Percentiles rank a stretch among this genome's conserved stretches.
phyloP scores from a whole-genome alignment of 2,329 filamentous ascomycete species.

The Myriosclerotinia duriaeana region DNA sequence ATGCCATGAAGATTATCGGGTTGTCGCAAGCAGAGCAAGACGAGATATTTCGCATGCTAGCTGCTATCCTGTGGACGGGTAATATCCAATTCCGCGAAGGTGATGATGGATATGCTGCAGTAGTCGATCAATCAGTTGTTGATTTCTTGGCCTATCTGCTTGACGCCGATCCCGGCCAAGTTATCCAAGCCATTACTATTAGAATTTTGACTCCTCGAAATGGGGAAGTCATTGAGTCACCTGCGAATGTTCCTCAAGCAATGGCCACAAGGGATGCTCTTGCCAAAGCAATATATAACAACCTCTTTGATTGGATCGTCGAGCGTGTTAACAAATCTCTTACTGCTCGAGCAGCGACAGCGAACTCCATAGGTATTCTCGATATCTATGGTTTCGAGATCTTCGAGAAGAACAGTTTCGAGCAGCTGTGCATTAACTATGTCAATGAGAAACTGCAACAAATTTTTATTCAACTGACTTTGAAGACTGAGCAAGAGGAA shows the following conservation, averaged over 20 bases:
- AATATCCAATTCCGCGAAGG: slow-evolving; percentile 92
- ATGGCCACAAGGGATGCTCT: slow-evolving; percentile 84
- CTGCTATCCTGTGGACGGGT: slow-evolving; percentile 88
- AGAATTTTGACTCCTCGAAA: slow-evolving; percentile 73
- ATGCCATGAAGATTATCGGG: slow-evolving; percentile 94
- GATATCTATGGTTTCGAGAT: slow-evolving; percentile 99
- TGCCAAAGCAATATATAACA: slow-evolving; percentile 94
- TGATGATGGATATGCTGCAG: slow-evolving; percentile 81
- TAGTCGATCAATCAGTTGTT: slow-evolving; percentile 85
- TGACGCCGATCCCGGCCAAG: slow-evolving; percentile 76
- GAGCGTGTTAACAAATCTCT: slow-evolving; percentile 86
- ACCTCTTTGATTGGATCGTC: slow-evolving; percentile 98
- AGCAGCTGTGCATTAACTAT: slow-evolving; percentile 99
- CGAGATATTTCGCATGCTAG: slow-evolving; percentile 92
- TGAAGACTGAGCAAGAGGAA: slow-evolving; percentile 97
- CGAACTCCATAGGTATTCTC: slow-evolving; percentile 90
- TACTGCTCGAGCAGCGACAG: slow-evolving; percentile 70
- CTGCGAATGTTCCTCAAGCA: slow-evolving; percentile 85
- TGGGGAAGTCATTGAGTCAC: slow-evolving; percentile 68
- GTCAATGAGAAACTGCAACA: slow-evolving; percentile 99
- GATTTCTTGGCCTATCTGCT: slow-evolving; percentile 93
- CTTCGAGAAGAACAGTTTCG: slow-evolving; percentile 98
- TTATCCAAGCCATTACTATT: slow-evolving; percentile 85
- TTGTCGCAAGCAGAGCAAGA: slow-evolving; percentile 87
- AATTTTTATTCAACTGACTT: slow-evolving; percentile 95